These are phyloP conservation scores for Globisporangium lucens DNA, from an alignment of 352 stramenopile species.

Conservation along the genomic window DNA sequence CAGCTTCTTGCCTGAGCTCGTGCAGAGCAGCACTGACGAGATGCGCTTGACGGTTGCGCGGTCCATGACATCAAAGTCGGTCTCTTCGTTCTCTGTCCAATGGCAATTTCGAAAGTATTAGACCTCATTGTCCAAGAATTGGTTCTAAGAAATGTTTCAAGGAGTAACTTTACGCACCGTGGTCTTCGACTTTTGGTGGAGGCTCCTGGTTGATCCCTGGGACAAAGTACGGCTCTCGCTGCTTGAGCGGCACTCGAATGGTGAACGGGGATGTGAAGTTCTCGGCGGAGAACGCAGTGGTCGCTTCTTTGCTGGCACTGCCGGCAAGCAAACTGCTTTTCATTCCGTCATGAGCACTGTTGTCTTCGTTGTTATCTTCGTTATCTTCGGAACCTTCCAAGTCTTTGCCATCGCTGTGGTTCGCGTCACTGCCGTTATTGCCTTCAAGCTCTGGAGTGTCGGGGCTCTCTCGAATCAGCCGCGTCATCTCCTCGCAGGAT, in stretches of 20 bases:
- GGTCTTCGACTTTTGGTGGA: slow-evolving; percentile 26
- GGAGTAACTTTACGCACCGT: slow-evolving; percentile 20
- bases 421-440: not conserved
- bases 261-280: slow-evolving; percentile 79
- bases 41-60: slow-evolving; percentile 75
- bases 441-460: not conserved
- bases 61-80: slow-evolving; percentile 75
- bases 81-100: slow-evolving; percentile 44
- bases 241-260: slow-evolving; percentile 59
- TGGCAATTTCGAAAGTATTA: not conserved
- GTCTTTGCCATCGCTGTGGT: slow-evolving; percentile 2
- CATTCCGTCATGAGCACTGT: slow-evolving; percentile 7
- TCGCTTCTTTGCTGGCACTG: slow-evolving; percentile 16
- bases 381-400: slow-evolving; percentile 10
- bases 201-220: slow-evolving; percentile 35
- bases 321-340: not conserved
- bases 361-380: slow-evolving; percentile 7
- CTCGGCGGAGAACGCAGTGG: slow-evolving; percentile 31
- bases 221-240: slow-evolving; percentile 56
- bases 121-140: not conserved
- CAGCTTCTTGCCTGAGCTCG: slow-evolving; percentile 54
- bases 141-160: too few relatives aligned
- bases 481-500: slow-evolving; percentile 77
- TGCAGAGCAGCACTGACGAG: slow-evolving; percentile 65
- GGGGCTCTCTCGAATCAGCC: slow-evolving; percentile 42